A percentile compares a stretch with the other conserved stretches of the same genome.
phyloP scores from a whole-genome alignment of 23 red algal genomes.

The Pyropia haitanensis region DNA sequence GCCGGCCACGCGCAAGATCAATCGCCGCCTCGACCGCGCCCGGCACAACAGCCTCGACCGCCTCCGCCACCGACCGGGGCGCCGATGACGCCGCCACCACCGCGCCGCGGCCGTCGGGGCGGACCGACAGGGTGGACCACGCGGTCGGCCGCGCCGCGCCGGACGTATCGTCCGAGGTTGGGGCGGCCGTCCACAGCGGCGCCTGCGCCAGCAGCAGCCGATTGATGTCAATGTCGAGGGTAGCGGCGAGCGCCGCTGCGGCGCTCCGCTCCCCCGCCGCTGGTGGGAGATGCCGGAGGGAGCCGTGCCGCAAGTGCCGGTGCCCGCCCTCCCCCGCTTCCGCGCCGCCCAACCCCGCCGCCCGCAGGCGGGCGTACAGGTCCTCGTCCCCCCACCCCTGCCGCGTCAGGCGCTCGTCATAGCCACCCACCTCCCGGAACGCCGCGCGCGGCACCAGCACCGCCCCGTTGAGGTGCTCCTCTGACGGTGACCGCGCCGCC shows the following conservation, averaged over 20 bases:
- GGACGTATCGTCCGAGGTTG: no score
- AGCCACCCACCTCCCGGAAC: slow-evolving; percentile 40
- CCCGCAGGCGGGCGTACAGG: slow-evolving; percentile 38
- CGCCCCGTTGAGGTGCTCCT: slow-evolving; percentile 69
- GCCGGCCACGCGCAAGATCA: slow-evolving; percentile 35
- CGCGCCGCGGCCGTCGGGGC: no score
- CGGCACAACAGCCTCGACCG: neutral
- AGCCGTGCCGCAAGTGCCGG: slow-evolving; percentile 27
- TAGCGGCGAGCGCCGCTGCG: slow-evolving; percentile 20
- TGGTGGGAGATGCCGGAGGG: slow-evolving; percentile 17
- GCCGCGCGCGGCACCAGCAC: slow-evolving; percentile 26
- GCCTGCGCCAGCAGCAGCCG: slow-evolving; percentile 37
- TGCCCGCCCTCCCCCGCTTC: slow-evolving; percentile 28
- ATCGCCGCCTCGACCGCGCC: neutral
- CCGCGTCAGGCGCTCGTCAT: slow-evolving; percentile 65
- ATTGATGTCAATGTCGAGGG: slow-evolving; percentile 66
- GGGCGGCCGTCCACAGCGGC: slow-evolving; percentile 11
- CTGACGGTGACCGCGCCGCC: slow-evolving; percentile 34
- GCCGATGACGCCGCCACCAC: neutral
- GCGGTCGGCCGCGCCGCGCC: neutral
- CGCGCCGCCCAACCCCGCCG: slow-evolving; percentile 4
- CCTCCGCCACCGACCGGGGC: neutral
- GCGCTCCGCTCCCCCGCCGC: slow-evolving; percentile 19
- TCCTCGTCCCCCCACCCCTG: slow-evolving; percentile 80
- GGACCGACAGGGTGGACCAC: no score